These are phyloP conservation scores for Kazachstania kunashirensis DNA, from an alignment of 805 yeast genomes.

Conservation along the genomic window DNA sequence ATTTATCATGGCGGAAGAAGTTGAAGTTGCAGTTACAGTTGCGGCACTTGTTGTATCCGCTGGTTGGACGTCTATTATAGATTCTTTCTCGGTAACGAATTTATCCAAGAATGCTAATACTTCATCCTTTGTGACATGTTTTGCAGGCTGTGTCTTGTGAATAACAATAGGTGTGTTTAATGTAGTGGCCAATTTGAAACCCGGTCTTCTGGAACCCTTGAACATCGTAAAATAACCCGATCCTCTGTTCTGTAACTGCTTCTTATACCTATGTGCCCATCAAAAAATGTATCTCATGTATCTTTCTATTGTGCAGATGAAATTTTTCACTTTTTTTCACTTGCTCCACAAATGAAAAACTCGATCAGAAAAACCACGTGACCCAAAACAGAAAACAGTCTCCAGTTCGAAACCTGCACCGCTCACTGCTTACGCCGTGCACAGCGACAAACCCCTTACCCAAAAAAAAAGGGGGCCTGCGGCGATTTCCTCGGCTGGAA, in stretches of 20 bases:
- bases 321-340: no score
- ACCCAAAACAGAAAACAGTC: no score
- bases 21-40: slow-evolving; percentile 3
- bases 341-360: no score
- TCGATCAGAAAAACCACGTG: no score
- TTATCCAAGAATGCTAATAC: slow-evolving; percentile 20
- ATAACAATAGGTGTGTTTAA: slow-evolving; percentile 25
- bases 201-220: slow-evolving; percentile 21
- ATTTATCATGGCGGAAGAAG: slow-evolving; percentile 11
- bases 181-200: slow-evolving; percentile 11
- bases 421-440: no score
- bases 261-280: neutral
- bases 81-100: slow-evolving; percentile 23
- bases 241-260: neutral
- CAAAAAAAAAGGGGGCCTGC: no score
- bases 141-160: slow-evolving; percentile 16
- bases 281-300: no score
- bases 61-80: slow-evolving; percentile 5
- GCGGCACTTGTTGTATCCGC: neutral
- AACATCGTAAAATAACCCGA: slow-evolving; percentile 10
- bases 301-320: no score
- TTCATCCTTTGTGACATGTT: slow-evolving; percentile 22
- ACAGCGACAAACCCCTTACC: no score
- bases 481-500: no score
- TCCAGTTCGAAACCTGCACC: no score